Conservation (phyloP, 805 yeast genomes). For the Candida manassasensis region DNA sequence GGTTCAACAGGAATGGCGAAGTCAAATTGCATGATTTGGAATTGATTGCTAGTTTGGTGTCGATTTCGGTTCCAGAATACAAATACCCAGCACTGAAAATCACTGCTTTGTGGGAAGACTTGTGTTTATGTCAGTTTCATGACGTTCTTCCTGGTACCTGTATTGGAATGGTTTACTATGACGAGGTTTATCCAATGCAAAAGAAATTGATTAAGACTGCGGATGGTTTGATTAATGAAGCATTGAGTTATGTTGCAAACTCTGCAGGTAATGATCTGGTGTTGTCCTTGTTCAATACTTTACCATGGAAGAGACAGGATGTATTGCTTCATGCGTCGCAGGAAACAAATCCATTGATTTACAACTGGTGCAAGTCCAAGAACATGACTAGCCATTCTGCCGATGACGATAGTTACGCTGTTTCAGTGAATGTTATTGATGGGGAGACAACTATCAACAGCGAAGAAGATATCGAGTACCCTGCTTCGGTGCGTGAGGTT, state of each 20-base stretch:
- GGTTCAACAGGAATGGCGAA: conserved; percentile 73
- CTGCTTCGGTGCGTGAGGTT: conserved; percentile 44
- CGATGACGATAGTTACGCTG: conserved; percentile 11
- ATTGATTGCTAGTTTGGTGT: conserved; percentile 71
- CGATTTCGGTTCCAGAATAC: conserved; percentile 49
- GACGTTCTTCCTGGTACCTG: conserved; percentile 98
- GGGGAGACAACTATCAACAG: conserved; percentile 16
- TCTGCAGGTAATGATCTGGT: conserved; percentile 3
- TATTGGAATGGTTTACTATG: conserved; percentile 83
- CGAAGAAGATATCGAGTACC: conserved; percentile 29
- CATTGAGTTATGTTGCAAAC: conserved; percentile 41
- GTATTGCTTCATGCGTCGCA: conserved; percentile 39
- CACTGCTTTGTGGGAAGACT: conserved; percentile 78
- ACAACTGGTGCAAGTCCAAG: conserved; percentile 3
- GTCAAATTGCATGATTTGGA: conserved; percentile 80
- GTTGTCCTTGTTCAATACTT: conserved; percentile 42
- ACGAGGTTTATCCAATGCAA: conserved; percentile 79
- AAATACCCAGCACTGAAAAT: conserved; percentile 69
- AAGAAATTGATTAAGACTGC: conserved; percentile 50
- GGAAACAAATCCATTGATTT: conserved; percentile 9
- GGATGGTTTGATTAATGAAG: conserved; percentile 46
- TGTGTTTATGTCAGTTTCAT: conserved; percentile 89
- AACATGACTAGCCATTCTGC: background rate
- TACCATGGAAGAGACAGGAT: conserved; percentile 56
- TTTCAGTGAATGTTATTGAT: conserved; percentile 18